Evolutionary conservation across 495 filamentous ascomycete genomes (phyloP).

Genomic region (Daldinia decipiens): DNA sequence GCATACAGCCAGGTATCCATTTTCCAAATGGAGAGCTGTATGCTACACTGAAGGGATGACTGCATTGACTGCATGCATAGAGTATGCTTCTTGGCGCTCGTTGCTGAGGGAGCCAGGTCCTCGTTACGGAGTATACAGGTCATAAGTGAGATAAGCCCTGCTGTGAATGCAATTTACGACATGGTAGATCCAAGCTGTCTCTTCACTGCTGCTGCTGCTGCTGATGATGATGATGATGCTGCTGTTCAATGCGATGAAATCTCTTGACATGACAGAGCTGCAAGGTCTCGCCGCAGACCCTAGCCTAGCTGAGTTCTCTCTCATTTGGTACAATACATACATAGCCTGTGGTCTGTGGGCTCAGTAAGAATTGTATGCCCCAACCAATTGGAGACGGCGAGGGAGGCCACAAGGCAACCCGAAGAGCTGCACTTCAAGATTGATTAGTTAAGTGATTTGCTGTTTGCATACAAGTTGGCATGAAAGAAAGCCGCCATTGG

Average conservation of each 20-base stretch:
- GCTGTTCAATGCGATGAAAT: slow-evolving; percentile 26
- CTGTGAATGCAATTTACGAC: slow-evolving; percentile 12
- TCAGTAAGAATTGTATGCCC: slow-evolving; percentile 14
- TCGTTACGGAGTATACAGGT: slow-evolving; percentile 33
- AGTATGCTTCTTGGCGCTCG: slow-evolving; percentile 24
- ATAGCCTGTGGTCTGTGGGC: slow-evolving; percentile 35
- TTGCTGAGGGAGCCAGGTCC: slow-evolving; percentile 28
- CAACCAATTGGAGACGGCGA: slow-evolving; percentile 32
- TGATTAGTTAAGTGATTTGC: slow-evolving; percentile 46
- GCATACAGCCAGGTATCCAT: slow-evolving; percentile 18
- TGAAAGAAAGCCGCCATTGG: slow-evolving; percentile 40
- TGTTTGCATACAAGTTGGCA: slow-evolving; percentile 39
- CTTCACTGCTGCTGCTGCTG: neutral
- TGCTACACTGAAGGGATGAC: slow-evolving; percentile 42
- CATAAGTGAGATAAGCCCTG: slow-evolving; percentile 38
- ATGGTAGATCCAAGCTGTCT: slow-evolving; percentile 18
- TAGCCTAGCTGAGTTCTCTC: slow-evolving; percentile 22
- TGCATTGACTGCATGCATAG: slow-evolving; percentile 41
- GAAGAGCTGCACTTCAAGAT: slow-evolving; percentile 41
- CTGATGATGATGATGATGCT: too few relatives aligned
- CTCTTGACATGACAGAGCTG: slow-evolving; percentile 32
- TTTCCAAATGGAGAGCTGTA: slow-evolving; percentile 33
- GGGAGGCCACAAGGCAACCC: slow-evolving; percentile 39
- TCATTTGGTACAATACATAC: slow-evolving; percentile 39
- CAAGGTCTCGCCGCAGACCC: slow-evolving; percentile 33